Evolutionary conservation across 2,329 filamentous ascomycete genomes (phyloP).

Genomic region (Sarocladiaceae sp.): DNA sequence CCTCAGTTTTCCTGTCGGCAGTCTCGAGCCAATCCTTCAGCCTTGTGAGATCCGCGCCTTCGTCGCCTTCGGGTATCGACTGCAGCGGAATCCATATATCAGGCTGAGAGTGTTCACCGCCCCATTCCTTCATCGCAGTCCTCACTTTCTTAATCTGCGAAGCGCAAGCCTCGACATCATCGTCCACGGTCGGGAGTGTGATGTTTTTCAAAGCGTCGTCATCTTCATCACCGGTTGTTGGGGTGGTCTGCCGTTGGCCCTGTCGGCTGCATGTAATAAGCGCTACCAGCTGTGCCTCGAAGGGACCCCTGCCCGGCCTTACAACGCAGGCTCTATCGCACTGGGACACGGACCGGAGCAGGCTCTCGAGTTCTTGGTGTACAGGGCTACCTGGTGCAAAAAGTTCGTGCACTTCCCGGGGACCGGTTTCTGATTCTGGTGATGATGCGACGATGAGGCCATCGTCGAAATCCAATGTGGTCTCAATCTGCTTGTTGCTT

Average conservation of each 20-base stretch:
- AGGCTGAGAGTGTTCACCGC: constrained; percentile 30
- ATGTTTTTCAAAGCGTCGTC: not conserved
- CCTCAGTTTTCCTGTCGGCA: constrained; percentile 40
- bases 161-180: not conserved
- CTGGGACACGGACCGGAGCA: constrained; percentile 6
- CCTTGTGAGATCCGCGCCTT: not conserved
- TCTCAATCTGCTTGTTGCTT: not conserved
- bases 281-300: constrained; percentile 11
- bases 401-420: not conserved
- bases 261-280: constrained; percentile 1
- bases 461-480: not conserved
- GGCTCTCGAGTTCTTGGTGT: constrained; percentile 10
- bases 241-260: not conserved
- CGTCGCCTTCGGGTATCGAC: constrained; percentile 31
- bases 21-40: constrained; percentile 53
- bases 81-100: constrained; percentile 45
- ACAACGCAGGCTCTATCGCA: constrained; percentile 10
- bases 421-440: not conserved
- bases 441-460: not conserved
- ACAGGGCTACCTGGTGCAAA: not conserved
- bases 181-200: not conserved
- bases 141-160: constrained; percentile 35
- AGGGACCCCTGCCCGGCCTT: constrained; percentile 7
- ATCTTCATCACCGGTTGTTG: not conserved
- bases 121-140: constrained; percentile 32